These are phyloP conservation scores for Globisporangium rhizosaccharum DNA, from an alignment of 352 stramenopile species.

Conservation along the genomic window DNA sequence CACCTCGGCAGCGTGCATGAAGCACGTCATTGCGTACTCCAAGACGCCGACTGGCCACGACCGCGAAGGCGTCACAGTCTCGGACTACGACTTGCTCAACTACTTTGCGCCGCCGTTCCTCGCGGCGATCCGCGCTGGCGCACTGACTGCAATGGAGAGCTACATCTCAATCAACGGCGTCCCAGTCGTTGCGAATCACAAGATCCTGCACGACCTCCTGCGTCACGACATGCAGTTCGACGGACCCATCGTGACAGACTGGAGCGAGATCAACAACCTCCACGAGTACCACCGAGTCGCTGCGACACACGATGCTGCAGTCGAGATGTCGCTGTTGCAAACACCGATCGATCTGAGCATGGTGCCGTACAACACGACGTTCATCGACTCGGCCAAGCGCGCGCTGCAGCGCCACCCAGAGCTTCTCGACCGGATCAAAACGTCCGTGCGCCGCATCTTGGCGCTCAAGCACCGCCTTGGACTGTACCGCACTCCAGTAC, in stretches of 20 bases:
- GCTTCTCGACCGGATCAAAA: slow-evolving; percentile 39
- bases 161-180: slow-evolving; percentile 92
- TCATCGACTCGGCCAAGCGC: slow-evolving; percentile 44
- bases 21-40: slow-evolving; percentile 88
- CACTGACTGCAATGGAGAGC: slow-evolving; percentile 90
- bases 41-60: slow-evolving; percentile 81
- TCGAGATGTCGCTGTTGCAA: slow-evolving; percentile 62
- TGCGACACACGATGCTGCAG: slow-evolving; percentile 42
- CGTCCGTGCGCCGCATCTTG: slow-evolving; percentile 59
- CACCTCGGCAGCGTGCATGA: slow-evolving; percentile 80
- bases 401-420: slow-evolving; percentile 31
- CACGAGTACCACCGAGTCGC: slow-evolving; percentile 54
- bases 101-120: slow-evolving; percentile 83
- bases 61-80: slow-evolving; percentile 64
- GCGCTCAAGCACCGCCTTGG: slow-evolving; percentile 68
- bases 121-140: slow-evolving; percentile 73
- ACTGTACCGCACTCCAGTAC: slow-evolving; percentile 63
- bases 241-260: slow-evolving; percentile 90
- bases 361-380: slow-evolving; percentile 50
- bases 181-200: slow-evolving; percentile 83
- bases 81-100: slow-evolving; percentile 78
- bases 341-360: slow-evolving; percentile 91
- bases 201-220: slow-evolving; percentile 78
- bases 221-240: slow-evolving; percentile 84
- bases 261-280: slow-evolving; percentile 90